Conservation (phyloP, 2,329 filamentous ascomycete genomes). For the Alternaria metachromatica region DNA sequence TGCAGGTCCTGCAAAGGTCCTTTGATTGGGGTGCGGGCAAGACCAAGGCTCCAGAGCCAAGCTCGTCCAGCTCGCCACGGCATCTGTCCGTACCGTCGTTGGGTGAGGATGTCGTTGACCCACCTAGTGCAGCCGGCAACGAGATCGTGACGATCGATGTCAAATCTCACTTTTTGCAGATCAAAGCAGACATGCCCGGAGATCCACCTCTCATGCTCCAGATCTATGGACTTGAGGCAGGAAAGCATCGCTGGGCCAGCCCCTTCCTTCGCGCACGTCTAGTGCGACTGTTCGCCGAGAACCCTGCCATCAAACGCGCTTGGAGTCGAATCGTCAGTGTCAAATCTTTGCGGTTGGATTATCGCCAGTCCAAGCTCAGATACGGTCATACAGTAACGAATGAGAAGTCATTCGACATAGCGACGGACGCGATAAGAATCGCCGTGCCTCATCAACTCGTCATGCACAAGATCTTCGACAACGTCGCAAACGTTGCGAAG, state of each 20-base stretch:
- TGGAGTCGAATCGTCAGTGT: slow-evolving; percentile 89
- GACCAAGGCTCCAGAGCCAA: slow-evolving; percentile 16
- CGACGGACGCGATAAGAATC: slow-evolving; percentile 83
- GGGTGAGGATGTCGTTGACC: slow-evolving; percentile 38
- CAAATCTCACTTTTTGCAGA: slow-evolving; percentile 79
- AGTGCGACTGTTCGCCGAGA: slow-evolving; percentile 84
- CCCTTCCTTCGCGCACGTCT: slow-evolving; percentile 81
- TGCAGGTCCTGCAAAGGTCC: slow-evolving; percentile 68
- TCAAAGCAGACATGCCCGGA: slow-evolving; percentile 86
- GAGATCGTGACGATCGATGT: slow-evolving; percentile 85
- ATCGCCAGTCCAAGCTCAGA: slow-evolving; percentile 78
- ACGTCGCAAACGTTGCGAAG: slow-evolving; percentile 86
- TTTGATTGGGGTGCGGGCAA: slow-evolving; percentile 40
- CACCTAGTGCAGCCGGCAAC: slow-evolving; percentile 34
- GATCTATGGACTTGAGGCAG: slow-evolving; percentile 80
- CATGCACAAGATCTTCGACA: slow-evolving; percentile 91
- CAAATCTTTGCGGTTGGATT: slow-evolving; percentile 79
- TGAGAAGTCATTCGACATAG: slow-evolving; percentile 83
- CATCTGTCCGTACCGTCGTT: slow-evolving; percentile 44
- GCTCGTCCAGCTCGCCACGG: slow-evolving; percentile 21
- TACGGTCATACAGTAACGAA: slow-evolving; percentile 67
- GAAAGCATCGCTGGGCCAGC: slow-evolving; percentile 84
- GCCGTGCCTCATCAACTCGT: slow-evolving; percentile 91
- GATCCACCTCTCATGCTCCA: slow-evolving; percentile 94
- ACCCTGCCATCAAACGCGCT: slow-evolving; percentile 78